Base-by-base conservation (phyloP, 441 rosid species). In the Adansonia madagascariensis region DNA sequence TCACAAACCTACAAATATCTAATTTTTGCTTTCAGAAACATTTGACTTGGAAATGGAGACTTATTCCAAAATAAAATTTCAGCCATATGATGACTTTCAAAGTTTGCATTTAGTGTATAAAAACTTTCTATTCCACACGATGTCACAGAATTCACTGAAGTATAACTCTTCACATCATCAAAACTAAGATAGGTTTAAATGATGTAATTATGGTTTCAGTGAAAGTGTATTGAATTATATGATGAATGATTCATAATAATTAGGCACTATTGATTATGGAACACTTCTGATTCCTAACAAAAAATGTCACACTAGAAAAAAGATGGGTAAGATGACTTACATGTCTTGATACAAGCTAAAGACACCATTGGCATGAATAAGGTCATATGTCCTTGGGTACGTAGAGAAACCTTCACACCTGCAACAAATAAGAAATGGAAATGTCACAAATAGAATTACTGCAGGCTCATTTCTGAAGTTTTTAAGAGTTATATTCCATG, bases 381-480 rank as follows among this genome's bases (percentile, higher is more conserved):
- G 80, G 73, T 95, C 99, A 39, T 92, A 94, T 55, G 98, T 90
- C 82, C 98, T 95, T 3, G 99, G 99, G 80, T 95, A 94, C 22
- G 98, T 94, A 35, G 98, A 94, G 86, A 95, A 94, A 27, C 97
- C 97, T 85, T 94, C 99, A 75, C 99, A 94, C 99, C 98, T 95
- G 86, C 69, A 82, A 81, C 61, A 76, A 80, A 18, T 62, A 35
- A 46, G 73, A 68, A 52, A 57, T 9, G 57, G 73, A 71, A 78
- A 79, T 24, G 67, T 77, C 39, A 41, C 61, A 7, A 77, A 49
- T 1, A 39, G 75, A 17, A 52, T 41, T 14, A 2, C 11, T 17
- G 52, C 41, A 20, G 59, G 22, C 41, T 67, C 14, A 69, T 4
- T 22, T 73, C 10, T 9, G 43, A 43, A 24, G 64, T 12, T 31